Base-by-base conservation (phyloP, 2,329 filamentous ascomycete species). In the Tolypocladium sp. region DNA sequence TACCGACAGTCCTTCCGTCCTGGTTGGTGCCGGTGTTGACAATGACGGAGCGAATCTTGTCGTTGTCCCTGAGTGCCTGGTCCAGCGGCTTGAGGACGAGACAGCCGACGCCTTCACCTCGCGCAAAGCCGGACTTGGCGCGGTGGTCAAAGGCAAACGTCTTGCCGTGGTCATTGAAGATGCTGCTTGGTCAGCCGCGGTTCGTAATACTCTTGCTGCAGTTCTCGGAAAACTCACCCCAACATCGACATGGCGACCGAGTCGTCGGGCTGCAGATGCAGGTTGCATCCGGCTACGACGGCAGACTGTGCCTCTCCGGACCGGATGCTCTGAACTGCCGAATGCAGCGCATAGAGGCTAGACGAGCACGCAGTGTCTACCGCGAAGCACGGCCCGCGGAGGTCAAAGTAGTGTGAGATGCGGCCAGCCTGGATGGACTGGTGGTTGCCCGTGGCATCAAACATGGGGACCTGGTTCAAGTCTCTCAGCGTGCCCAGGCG, bases 71-170 rank as follows among this genome's bases (percentile, higher is more conserved):
- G 30, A 84, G 66, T 2, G 84, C 84, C 60, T 81, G 75, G 40
- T 78, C 75, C 0, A 87, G 73, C 1, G 76, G 77, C 70, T 87
- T 87, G 15, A 88, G 67, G 13, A 86, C 67, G 3, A 88, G 63
- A 56, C 80, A 74, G 8, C 74, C 82, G 25, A 79, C 77, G 4
- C 83, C 85, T 63, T 88, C 85, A 10, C 83, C 85, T 12, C 85
- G 78, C 0, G 79, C 83, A 63, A 85, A 89, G 0, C 86, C 86
- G 44, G 37, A 63, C 25, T 67, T 53, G 55, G 66, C 67, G 58
- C 67, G 55, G 60, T 70, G 61, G 63, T 72, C 61, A 38, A 66
- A 64, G 44, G 80, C 80, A 56, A 76, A 77, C 17, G 78, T 83
- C 42, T 77, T 74, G 1, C 81, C 81, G 0, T 77, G 76, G 37